These are phyloP conservation scores for Perkinsus chesapeaki DNA, from an alignment of 169 alveolate species.

Conservation along the genomic window DNA sequence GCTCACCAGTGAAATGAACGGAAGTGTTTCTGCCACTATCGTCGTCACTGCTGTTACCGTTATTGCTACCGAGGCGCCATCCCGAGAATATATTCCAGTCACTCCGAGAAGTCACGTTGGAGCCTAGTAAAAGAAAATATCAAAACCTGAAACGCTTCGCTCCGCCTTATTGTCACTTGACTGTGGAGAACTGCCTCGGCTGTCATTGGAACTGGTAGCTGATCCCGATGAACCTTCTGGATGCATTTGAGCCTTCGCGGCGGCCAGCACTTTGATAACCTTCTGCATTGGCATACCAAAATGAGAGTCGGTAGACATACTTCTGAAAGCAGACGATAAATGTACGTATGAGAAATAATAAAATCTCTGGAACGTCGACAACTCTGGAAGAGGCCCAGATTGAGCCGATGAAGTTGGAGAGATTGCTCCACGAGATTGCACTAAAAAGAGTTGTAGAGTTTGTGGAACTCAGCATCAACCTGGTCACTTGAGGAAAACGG, in stretches of 20 bases:
- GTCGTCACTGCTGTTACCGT: no score
- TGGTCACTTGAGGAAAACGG: no score
- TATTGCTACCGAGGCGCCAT: neutral
- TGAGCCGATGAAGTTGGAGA: no score
- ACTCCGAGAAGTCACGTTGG: neutral
- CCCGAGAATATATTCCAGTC: neutral
- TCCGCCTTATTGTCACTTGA: neutral
- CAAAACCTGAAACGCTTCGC: neutral
- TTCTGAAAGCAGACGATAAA: no score
- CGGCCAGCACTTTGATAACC: neutral
- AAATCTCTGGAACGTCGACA: no score
- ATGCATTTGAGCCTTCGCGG: neutral
- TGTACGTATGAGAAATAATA: no score
- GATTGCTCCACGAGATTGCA: no score
- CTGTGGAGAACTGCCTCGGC: neutral
- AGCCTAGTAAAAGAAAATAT: neutral
- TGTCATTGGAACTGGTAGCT: neutral
- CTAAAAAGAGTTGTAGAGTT: no score
- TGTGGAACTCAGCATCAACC: no score
- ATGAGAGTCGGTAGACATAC: neutral
- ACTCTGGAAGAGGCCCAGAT: no score
- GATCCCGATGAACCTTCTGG: neutral
- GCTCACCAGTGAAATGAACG: neutral
- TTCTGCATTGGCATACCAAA: neutral
- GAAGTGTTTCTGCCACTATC: neutral